phyloP scores from a whole-genome alignment of 1,139 yeast species.

The Blastobotrys buckinghamii region DNA sequence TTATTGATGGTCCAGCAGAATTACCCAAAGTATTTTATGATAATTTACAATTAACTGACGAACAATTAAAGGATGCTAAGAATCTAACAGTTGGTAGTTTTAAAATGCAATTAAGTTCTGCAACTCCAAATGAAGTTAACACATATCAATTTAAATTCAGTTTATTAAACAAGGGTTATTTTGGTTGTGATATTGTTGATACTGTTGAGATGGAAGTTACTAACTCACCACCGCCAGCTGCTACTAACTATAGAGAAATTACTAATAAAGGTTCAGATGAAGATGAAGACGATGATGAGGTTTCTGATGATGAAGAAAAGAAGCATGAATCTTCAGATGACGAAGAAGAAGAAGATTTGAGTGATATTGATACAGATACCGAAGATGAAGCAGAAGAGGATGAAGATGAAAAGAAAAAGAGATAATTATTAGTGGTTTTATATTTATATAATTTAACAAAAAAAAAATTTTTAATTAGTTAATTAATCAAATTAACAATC shows the following conservation, averaged over 20 bases:
- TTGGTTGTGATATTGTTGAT: constrained; percentile 36
- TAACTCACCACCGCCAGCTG: constrained; percentile 29
- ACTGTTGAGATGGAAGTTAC: constrained; percentile 36
- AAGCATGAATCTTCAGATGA: constrained; percentile 54
- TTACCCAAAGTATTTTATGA: constrained; percentile 50
- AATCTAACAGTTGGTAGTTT: constrained; percentile 60
- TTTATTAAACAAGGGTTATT: constrained; percentile 33
- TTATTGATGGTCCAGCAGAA: constrained; percentile 61
- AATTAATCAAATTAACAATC: neutral
- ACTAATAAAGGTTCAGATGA: constrained; percentile 11
- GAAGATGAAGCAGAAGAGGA: constrained; percentile 20
- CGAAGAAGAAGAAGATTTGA: constrained; percentile 32
- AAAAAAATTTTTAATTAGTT: neutral
- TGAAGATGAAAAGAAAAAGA: neutral
- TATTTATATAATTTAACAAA: neutral
- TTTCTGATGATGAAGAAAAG: constrained; percentile 48
- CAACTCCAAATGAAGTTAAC: constrained; percentile 67
- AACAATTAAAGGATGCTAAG: constrained; percentile 41
- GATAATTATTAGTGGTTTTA: neutral
- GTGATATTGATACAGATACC: constrained; percentile 29
- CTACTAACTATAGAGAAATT: constrained; percentile 3
- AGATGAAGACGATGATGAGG: constrained; percentile 24
- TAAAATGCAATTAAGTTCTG: constrained; percentile 63
- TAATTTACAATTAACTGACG: constrained; percentile 49
- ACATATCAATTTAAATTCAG: constrained; percentile 46